A percentile compares a stretch with the other conserved stretches of the same genome.
Conservation (phyloP, 169 alveolate genomes). For the Plasmodium adleri region DNA sequence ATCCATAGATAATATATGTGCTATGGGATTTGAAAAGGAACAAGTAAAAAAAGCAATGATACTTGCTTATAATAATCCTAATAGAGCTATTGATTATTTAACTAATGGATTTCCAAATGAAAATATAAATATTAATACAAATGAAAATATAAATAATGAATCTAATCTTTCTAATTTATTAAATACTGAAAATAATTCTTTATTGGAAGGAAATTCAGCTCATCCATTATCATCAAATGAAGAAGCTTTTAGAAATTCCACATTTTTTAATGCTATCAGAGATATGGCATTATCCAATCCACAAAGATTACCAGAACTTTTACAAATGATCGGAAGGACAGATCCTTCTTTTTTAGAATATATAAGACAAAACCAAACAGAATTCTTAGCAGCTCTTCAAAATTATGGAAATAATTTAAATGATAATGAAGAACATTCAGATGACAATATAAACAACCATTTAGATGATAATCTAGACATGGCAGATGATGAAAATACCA, state of each 20-base stretch:
- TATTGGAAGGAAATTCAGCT: slow-evolving; percentile 13
- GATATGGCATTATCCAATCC: slow-evolving; percentile 92
- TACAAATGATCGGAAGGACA: slow-evolving; percentile 88
- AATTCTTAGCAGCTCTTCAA: slow-evolving; percentile 83
- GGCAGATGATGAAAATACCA: too few species aligned
- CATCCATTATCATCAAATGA: slow-evolving; percentile 21
- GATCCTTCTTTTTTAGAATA: slow-evolving; percentile 90
- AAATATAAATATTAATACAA: slow-evolving; percentile 27
- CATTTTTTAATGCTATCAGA: slow-evolving; percentile 87
- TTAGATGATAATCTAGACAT: too few species aligned
- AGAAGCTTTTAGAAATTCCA: slow-evolving; percentile 83
- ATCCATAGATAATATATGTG: slow-evolving; percentile 88
- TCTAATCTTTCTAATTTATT: slow-evolving; percentile 65
- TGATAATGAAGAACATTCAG: slow-evolving; percentile 34
- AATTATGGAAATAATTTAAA: slow-evolving; percentile 76
- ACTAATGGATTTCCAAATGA: slow-evolving; percentile 88
- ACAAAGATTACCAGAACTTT: slow-evolving; percentile 88
- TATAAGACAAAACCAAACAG: slow-evolving; percentile 91
- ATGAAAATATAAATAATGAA: slow-evolving; percentile 73
- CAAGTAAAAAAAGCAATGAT: slow-evolving; percentile 92
- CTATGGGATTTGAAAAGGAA: slow-evolving; percentile 94
- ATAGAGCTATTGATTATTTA: slow-evolving; percentile 96
- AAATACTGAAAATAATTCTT: slow-evolving; percentile 20
- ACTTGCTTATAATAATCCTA: slow-evolving; percentile 97
- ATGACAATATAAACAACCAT: slow-evolving; percentile 29